phyloP scores from a whole-genome alignment of 2,329 filamentous ascomycete species.

The Alternaria triticimaculans region DNA sequence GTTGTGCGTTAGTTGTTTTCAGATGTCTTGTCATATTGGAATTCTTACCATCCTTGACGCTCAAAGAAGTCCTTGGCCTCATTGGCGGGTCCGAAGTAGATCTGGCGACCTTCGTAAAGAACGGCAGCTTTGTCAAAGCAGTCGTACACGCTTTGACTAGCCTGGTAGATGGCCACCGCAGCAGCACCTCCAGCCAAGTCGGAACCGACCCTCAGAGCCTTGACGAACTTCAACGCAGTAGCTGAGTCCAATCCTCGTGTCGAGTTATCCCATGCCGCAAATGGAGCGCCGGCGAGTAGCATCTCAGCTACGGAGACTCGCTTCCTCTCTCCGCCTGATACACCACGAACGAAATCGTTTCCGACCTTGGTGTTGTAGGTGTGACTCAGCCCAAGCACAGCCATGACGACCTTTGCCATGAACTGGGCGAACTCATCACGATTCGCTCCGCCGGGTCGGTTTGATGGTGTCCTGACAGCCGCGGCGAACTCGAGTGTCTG shows the following conservation, averaged over 20 bases:
- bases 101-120: constrained; percentile 77
- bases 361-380: constrained; percentile 64
- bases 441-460: constrained; percentile 43
- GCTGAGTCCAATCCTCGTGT: constrained; percentile 52
- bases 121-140: constrained; percentile 76
- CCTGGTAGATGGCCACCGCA: constrained; percentile 66
- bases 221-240: constrained; percentile 65
- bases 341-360: constrained; percentile 66
- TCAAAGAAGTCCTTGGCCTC: constrained; percentile 71
- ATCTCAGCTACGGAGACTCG: constrained; percentile 67
- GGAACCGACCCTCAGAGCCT: constrained; percentile 58
- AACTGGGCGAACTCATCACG: constrained; percentile 56
- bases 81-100: constrained; percentile 72
- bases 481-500: constrained; percentile 65
- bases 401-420: constrained; percentile 60
- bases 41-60: constrained; percentile 65
- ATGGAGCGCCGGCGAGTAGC: constrained; percentile 48
- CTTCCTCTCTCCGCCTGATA: constrained; percentile 68
- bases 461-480: constrained; percentile 57
- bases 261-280: constrained; percentile 56
- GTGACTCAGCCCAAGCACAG: constrained; percentile 61
- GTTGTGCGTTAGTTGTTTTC: neutral
- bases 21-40: neutral
- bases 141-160: constrained; percentile 61
- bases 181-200: constrained; percentile 59